phyloP scores from a whole-genome alignment of 495 filamentous ascomycete species.

The Cercophora sp. region DNA sequence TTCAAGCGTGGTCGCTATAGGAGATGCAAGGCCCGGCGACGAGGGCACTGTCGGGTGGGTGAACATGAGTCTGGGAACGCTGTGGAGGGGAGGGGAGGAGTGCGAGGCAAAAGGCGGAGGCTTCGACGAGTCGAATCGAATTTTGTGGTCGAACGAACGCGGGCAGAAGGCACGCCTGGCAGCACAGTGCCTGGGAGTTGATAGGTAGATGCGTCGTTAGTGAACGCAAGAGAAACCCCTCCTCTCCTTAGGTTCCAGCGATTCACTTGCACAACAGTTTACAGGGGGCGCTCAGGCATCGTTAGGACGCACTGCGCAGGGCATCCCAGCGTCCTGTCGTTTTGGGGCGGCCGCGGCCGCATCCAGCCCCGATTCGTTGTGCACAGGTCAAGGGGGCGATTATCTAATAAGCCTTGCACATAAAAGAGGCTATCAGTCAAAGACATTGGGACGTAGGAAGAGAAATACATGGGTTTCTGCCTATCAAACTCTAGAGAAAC shows the following conservation, averaged over 20 bases:
- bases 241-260: too few species aligned
- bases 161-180: not conserved
- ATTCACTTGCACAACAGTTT: too few species aligned
- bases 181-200: too few species aligned
- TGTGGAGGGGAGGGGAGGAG: conserved; percentile 8
- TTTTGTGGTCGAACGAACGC: not conserved
- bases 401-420: too few species aligned
- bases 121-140: not conserved
- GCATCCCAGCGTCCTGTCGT: not conserved
- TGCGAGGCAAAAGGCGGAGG: too few species aligned
- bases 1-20: conserved; percentile 42
- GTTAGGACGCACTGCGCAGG: too few species aligned
- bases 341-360: not conserved
- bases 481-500: too few species aligned
- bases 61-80: conserved; percentile 45
- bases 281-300: too few species aligned
- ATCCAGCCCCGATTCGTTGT: not conserved
- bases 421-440: not conserved
- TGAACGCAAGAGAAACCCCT: too few species aligned
- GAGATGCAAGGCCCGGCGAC: conserved; percentile 34
- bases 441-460: too few species aligned
- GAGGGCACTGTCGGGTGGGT: conserved; percentile 48
- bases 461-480: too few species aligned
- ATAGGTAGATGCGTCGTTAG: too few species aligned
- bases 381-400: not conserved